phyloP scores from a whole-genome alignment of 805 yeast species.

The Candida alai region DNA sequence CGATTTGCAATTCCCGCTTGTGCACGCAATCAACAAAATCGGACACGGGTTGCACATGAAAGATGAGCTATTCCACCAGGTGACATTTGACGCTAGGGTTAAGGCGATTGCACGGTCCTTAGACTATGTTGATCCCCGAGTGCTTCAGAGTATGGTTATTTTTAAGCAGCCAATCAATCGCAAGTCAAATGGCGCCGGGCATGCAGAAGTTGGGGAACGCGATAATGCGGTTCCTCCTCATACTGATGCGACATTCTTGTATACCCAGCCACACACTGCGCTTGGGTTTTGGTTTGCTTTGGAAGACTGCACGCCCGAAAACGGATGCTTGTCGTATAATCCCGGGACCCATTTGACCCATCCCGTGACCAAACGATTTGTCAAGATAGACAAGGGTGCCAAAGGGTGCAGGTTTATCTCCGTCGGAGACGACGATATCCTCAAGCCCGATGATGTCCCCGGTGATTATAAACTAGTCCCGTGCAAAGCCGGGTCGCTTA shows the following conservation, averaged over 20 bases:
- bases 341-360: slow-evolving; percentile 67
- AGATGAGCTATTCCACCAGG: slow-evolving; percentile 43
- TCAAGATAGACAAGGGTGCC: slow-evolving; percentile 44
- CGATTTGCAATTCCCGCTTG: slow-evolving; percentile 48
- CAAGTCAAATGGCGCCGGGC: too few relatives aligned
- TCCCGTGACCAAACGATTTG: slow-evolving; percentile 60
- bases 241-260: slow-evolving; percentile 71
- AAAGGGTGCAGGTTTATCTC: slow-evolving; percentile 57
- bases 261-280: slow-evolving; percentile 66
- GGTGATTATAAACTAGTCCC: slow-evolving; percentile 39
- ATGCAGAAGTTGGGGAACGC: slow-evolving; percentile 16
- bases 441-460: slow-evolving; percentile 23
- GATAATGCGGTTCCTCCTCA: slow-evolving; percentile 70
- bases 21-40: slow-evolving; percentile 64
- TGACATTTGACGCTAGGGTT: slow-evolving; percentile 54
- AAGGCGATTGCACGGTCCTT: slow-evolving; percentile 49
- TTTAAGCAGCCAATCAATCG: slow-evolving; percentile 60
- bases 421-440: slow-evolving; percentile 19
- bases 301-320: slow-evolving; percentile 62
- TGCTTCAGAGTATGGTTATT: slow-evolving; percentile 74
- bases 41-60: slow-evolving; percentile 73
- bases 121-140: slow-evolving; percentile 59
- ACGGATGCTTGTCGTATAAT: slow-evolving; percentile 66
- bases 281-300: slow-evolving; percentile 81
- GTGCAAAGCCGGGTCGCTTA: slow-evolving; percentile 70